Percentiles rank a stretch among this genome's conserved stretches.
These are phyloP conservation scores for Aspergillus hortae DNA, from an alignment of 2,329 filamentous ascomycete genomes.

Conservation along the genomic window DNA sequence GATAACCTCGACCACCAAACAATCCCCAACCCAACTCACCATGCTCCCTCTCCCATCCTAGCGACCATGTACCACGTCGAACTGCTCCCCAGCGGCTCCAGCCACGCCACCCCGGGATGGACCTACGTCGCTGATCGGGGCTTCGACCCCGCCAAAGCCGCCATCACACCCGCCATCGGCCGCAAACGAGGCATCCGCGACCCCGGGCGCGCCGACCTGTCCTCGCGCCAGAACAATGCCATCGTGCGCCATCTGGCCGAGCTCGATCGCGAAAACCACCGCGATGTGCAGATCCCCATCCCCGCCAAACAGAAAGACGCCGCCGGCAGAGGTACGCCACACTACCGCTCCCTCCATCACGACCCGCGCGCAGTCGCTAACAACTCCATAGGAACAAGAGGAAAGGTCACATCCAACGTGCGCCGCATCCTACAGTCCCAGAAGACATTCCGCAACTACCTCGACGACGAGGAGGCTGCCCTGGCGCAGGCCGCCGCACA, in stretches of 20 bases:
- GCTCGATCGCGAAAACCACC: constrained; percentile 74
- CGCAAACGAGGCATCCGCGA: constrained; percentile 70
- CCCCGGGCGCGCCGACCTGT: constrained; percentile 61
- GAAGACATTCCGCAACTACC: constrained; percentile 49
- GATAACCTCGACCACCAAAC: background rate
- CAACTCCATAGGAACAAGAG: constrained; percentile 24
- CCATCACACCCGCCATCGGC: constrained; percentile 49
- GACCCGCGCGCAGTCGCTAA: background rate
- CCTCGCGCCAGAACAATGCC: constrained; percentile 77
- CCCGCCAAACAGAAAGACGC: constrained; percentile 53
- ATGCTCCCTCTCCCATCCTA: background rate
- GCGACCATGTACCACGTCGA: constrained; percentile 67
- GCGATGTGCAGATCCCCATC: constrained; percentile 68
- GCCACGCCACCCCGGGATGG: constrained; percentile 77
- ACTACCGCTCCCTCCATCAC: background rate
- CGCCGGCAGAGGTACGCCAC: constrained; percentile 35
- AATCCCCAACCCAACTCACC: background rate
- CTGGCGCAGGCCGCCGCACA: constrained; percentile 23
- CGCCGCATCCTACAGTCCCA: constrained; percentile 47
- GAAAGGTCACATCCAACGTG: constrained; percentile 46
- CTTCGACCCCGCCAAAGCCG: constrained; percentile 55
- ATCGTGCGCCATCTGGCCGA: constrained; percentile 77
- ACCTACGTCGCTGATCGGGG: constrained; percentile 80
- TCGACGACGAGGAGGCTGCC: constrained; percentile 50
- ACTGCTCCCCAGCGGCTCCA: constrained; percentile 69